Conservation (phyloP, 2,329 filamentous ascomycete genomes). For the Aureobasidium sp. region DNA sequence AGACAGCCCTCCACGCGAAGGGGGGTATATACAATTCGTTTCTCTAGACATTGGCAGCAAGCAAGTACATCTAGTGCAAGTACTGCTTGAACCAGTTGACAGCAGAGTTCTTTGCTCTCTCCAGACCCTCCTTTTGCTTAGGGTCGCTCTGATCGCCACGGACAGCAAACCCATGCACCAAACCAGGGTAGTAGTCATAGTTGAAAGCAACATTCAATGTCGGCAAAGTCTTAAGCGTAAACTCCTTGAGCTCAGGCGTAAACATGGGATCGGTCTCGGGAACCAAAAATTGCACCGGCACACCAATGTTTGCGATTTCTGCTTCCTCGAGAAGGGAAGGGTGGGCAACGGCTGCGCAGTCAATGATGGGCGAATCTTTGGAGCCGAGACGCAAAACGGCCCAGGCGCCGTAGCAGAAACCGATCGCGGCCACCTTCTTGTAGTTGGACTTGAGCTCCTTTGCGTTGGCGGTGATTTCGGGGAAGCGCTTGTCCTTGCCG, state of each 20-base stretch:
- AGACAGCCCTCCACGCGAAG: background rate
- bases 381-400: conserved; percentile 42
- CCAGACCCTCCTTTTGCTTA: conserved; percentile 41
- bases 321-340: conserved; percentile 37
- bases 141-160: conserved; percentile 36
- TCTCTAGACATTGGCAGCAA: background rate
- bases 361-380: conserved; percentile 37
- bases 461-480: conserved; percentile 36
- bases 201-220: conserved; percentile 38
- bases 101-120: conserved; percentile 35
- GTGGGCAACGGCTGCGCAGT: conserved; percentile 41
- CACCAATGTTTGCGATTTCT: conserved; percentile 42
- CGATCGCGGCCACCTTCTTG: conserved; percentile 38
- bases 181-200: conserved; percentile 46
- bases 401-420: conserved; percentile 50
- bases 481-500: conserved; percentile 23
- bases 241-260: conserved; percentile 41
- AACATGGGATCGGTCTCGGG: conserved; percentile 43
- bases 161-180: conserved; percentile 41
- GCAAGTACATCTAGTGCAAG: conserved; percentile 11
- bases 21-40: background rate
- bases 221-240: conserved; percentile 36
- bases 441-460: conserved; percentile 30
- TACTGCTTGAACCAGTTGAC: conserved; percentile 18
- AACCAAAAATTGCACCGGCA: conserved; percentile 48